Conservation (phyloP, 1,139 yeast genomes). For the Yamadazyma diddensiae region DNA sequence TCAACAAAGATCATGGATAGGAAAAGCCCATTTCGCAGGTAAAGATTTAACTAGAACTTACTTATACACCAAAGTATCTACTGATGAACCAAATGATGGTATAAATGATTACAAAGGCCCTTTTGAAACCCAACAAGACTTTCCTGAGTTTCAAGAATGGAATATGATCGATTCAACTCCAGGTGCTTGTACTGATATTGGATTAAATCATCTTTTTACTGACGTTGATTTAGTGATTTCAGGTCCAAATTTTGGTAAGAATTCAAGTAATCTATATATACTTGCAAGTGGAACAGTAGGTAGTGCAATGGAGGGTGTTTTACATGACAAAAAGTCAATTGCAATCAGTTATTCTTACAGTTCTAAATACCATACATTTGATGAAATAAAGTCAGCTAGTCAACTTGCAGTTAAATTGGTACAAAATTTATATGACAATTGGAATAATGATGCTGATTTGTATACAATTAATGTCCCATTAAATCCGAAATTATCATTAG, state of each 20-base stretch:
- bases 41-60: slow-evolving; percentile 66
- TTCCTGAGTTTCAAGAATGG: slow-evolving; percentile 67
- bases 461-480: slow-evolving; percentile 87
- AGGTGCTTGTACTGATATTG: slow-evolving; percentile 92
- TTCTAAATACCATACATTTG: slow-evolving; percentile 49
- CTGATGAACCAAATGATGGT: slow-evolving; percentile 19
- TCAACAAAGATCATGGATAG: slow-evolving; percentile 88
- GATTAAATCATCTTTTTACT: slow-evolving; percentile 66
- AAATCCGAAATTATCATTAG: slow-evolving; percentile 43
- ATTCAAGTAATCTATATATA: slow-evolving; percentile 85
- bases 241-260: slow-evolving; percentile 95
- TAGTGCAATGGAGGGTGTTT: slow-evolving; percentile 92
- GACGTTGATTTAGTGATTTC: slow-evolving; percentile 75
- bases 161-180: slow-evolving; percentile 86
- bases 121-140: slow-evolving; percentile 43
- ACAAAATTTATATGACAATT: slow-evolving; percentile 49
- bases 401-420: slow-evolving; percentile 62
- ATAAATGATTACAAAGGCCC: slow-evolving; percentile 69
- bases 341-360: slow-evolving; percentile 84
- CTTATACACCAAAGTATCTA: slow-evolving; percentile 51
- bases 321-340: slow-evolving; percentile 70
- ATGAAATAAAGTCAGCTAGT: slow-evolving; percentile 64
- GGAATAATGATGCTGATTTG: slow-evolving; percentile 52
- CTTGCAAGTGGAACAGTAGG: slow-evolving; percentile 97
- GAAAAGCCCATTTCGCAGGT: slow-evolving; percentile 95